Conservation (phyloP, 208 protist genomes). For the Leishmania major region DNA sequence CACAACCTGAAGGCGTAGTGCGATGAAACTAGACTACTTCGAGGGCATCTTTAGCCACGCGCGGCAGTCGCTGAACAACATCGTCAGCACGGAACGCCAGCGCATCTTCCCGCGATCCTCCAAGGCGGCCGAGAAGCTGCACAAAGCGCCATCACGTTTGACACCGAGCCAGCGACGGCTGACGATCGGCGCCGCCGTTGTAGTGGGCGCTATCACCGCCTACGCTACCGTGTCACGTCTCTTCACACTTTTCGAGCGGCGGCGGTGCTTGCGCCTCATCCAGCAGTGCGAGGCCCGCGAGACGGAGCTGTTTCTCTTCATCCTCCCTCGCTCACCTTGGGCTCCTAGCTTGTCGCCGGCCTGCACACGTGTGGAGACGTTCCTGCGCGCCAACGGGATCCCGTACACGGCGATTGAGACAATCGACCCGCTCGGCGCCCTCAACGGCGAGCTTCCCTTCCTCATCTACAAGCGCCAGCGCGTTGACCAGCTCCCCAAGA, state of each 20-base stretch:
- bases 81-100: not conserved
- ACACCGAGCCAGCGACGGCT: constrained; percentile 20
- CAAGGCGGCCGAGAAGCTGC: not conserved
- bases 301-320: constrained; percentile 51
- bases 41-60: not conserved
- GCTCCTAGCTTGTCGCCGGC: constrained; percentile 51
- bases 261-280: constrained; percentile 28
- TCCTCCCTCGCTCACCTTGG: constrained; percentile 45
- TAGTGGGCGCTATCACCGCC: constrained; percentile 35
- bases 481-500: constrained; percentile 31
- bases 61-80: not conserved
- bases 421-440: constrained; percentile 36
- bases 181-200: constrained; percentile 36
- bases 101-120: not conserved
- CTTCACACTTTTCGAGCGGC: constrained; percentile 31
- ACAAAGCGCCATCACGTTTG: constrained; percentile 2
- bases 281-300: constrained; percentile 25
- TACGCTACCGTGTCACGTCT: constrained; percentile 34
- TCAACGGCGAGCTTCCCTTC: constrained; percentile 49
- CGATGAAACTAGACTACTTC: constrained; percentile 2
- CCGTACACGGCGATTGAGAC: constrained; percentile 53
- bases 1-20: not conserved
- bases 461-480: constrained; percentile 40
- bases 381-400: constrained; percentile 56
- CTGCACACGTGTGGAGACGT: constrained; percentile 60